Evolutionary conservation across 257 asterid species (phyloP), one percentile per base, ranked within the genome.

Genomic region (Apocynum venetum): DNA sequence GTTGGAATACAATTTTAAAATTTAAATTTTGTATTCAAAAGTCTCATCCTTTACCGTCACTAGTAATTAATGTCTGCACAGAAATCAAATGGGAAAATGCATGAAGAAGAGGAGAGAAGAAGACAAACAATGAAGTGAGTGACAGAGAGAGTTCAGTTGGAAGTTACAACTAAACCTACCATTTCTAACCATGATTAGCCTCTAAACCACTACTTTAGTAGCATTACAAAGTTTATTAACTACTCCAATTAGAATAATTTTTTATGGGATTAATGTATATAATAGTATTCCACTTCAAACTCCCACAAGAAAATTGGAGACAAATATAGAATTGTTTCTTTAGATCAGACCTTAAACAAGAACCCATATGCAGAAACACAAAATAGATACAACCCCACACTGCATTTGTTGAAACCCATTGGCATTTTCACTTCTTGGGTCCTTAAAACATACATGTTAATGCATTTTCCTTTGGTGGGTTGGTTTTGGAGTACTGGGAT

Each of bases 151-250:
- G 40, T 78, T 69, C 51, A 19, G 80, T 80, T 75, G 80, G 80
- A 67, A 48, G 77, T 75, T 80, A 77, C 40, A 57, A 69, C 72
- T 49, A 80, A 80, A 40, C 79, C 76, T 66, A 17, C 59, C 75
- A 0, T 14, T 15, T 25, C 25, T 73, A 60, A 70, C 77, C 77
- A 74, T 80, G 79, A 59, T 74, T 80, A 74, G 69, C 47, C 66
- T 48, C 69, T 51, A 74, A 57, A 73, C 52, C 78, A 65, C 77
- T 72, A 20, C 47, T 19, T 38, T 63, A 74, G 46, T 53, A 57
- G 64, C 56, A 8, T 8, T 8, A 74, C 57, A 9, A 41, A 1
- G 46, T 41, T 7, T 9, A n/a, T 51, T 0, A 57, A 6, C 77
- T 59, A 31, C 73, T 60, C 70, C 77, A 72, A 78, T 46, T 71